Evolutionary conservation across 441 rosid species (phyloP).

Genomic region (Macaranga tanarius): DNA sequence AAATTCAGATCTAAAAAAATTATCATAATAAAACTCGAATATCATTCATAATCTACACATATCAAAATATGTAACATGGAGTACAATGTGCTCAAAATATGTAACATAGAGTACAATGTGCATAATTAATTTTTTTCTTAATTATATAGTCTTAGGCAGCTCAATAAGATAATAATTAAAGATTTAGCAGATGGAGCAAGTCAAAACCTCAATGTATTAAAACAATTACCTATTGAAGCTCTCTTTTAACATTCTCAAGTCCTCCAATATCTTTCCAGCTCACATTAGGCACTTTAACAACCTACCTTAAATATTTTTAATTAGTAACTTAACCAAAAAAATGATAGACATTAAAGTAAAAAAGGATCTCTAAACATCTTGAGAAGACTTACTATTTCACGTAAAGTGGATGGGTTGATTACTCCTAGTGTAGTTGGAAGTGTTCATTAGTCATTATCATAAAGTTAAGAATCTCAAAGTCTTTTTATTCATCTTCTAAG

Average conservation of each 20-base stretch:
- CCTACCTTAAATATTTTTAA: conserved; percentile 30
- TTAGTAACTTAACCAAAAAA: not conserved
- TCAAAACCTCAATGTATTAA: not conserved
- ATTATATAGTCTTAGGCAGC: too few relatives aligned
- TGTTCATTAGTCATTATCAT: conserved; percentile 68
- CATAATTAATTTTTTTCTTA: too few relatives aligned
- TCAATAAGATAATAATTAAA: not conserved
- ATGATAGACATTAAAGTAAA: not conserved
- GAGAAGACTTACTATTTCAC: conserved; percentile 51
- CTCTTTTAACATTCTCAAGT: conserved; percentile 25
- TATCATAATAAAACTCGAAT: too few relatives aligned
- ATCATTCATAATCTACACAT: too few relatives aligned
- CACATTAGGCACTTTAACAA: conserved; percentile 64
- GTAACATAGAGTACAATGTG: too few relatives aligned
- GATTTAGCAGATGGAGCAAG: not conserved
- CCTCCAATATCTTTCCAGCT: conserved; percentile 69
- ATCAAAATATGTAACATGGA: too few relatives aligned
- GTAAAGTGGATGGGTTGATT: conserved; percentile 70
- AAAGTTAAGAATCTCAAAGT: conserved; percentile 67
- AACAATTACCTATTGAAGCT: conserved; percentile 37
- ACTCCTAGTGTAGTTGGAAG: conserved; percentile 65
- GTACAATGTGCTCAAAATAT: too few relatives aligned
- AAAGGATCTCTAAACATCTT: not conserved
- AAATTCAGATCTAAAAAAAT: too few relatives aligned
- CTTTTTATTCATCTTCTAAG: conserved; percentile 65